phyloP scores from a whole-genome alignment of 2,329 filamentous ascomycete genomes.

The Fusarium globosum region DNA sequence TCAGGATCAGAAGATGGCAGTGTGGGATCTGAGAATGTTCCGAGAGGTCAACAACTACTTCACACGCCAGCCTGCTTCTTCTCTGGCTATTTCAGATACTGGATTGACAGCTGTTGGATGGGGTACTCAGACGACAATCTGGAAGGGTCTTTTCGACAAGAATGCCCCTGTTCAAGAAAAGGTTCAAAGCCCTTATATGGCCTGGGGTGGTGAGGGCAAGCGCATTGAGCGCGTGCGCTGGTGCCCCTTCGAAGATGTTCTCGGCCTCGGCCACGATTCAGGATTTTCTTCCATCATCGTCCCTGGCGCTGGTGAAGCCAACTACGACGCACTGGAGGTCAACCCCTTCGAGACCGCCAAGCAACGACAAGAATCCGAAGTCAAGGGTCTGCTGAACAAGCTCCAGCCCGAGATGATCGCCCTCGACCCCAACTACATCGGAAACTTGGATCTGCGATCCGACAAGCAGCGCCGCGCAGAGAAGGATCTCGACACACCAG shows the following conservation, averaged over 20 bases:
- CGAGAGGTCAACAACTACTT: conserved; percentile 92
- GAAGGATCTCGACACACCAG: conserved; percentile 78
- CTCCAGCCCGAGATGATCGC: conserved; percentile 97
- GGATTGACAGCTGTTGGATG: conserved; percentile 90
- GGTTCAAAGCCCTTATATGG: conserved; percentile 89
- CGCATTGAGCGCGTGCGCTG: conserved; percentile 84
- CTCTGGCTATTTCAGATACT: conserved; percentile 88
- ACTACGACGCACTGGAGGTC: conserved; percentile 91
- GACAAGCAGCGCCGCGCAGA: conserved; percentile 82
- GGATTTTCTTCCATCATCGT: conserved; percentile 93
- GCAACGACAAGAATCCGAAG: conserved; percentile 92
- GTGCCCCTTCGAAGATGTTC: conserved; percentile 95
- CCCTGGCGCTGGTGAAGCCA: conserved; percentile 94
- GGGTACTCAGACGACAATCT: conserved; percentile 89
- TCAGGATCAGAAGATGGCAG: conserved; percentile 90
- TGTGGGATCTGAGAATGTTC: conserved; percentile 96
- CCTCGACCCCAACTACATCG: conserved; percentile 90
- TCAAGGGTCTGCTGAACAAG: conserved; percentile 92
- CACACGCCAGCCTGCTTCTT: conserved; percentile 82
- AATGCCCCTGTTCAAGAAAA: conserved; percentile 77
- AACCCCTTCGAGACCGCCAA: conserved; percentile 96
- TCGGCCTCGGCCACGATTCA: conserved; percentile 84
- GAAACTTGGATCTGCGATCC: conserved; percentile 84
- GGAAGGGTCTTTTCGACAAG: conserved; percentile 89
- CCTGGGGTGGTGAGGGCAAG: conserved; percentile 88